phyloP scores from a whole-genome alignment of 2,329 filamentous ascomycete species.

The Nemania sp. region DNA sequence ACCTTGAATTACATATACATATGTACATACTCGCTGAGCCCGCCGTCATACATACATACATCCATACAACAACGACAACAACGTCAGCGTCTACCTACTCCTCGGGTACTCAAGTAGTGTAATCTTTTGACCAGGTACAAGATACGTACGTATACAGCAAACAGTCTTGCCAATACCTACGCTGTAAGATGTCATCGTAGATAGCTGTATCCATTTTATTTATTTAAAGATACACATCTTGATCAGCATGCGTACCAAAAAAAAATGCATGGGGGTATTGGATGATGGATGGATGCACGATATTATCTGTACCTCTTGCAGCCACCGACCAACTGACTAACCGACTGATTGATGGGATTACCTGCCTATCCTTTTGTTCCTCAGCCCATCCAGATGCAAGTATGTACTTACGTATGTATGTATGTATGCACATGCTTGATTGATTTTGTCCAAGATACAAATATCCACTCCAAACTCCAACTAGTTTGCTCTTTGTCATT shows the following conservation, averaged over 20 bases:
- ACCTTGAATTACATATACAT: not conserved
- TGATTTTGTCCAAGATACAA: slow-evolving; percentile 22
- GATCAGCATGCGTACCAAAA: slow-evolving; percentile 9
- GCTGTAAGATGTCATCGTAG: slow-evolving; percentile 6
- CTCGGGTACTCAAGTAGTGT: not conserved
- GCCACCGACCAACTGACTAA: slow-evolving; percentile 10
- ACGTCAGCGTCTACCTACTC: not conserved
- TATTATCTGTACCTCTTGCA: slow-evolving; percentile 7
- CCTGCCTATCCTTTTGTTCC: slow-evolving; percentile 21
- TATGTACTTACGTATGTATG: no score
- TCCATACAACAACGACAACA: no score
- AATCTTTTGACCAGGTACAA: not conserved
- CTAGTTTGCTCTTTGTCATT: not conserved
- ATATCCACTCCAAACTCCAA: slow-evolving; percentile 26
- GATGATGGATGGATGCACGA: not conserved
- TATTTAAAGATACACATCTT: slow-evolving; percentile 3
- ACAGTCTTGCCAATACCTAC: not conserved
- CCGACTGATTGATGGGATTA: not conserved
- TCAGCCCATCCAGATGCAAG: slow-evolving; percentile 19
- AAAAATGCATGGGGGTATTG: slow-evolving; percentile 10
- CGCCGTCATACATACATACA: no score
- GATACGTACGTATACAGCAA: not conserved
- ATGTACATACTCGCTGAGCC: not conserved
- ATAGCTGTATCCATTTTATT: not conserved
- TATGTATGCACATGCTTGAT: no score